Base-by-base conservation (phyloP, 2,329 filamentous ascomycete genomes). In the Phaeomoniella chlamydospora region DNA sequence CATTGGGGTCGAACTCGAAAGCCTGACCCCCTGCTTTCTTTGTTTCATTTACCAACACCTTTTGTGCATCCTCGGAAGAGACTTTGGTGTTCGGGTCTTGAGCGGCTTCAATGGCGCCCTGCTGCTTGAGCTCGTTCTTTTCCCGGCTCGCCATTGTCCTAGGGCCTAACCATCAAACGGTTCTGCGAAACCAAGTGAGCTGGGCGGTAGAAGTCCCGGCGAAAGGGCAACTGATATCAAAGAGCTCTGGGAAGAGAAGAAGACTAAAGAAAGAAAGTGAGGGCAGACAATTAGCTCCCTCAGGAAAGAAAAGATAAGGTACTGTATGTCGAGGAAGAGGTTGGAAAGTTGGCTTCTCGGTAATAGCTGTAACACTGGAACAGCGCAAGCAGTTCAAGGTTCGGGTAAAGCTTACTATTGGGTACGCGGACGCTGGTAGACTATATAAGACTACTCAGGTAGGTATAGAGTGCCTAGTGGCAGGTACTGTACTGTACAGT, bases 1-100 rank as follows among this genome's bases (percentile, higher is more conserved):
- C 87, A 64, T 94, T 63, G 1, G 90, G 85, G 53, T 98, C 72
- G 61, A 96, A 98, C 42, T 77, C 73, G 54, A 82, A 90, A 43
- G 85, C 87, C 18, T 78, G 64, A 15, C 80, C 74, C 30, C 90
- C 90, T 10, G 80, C 83, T 49, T 80, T 79, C 50, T 70, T 74
- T 46, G 83, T 84, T 56, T 93, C 77, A 37, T 82, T 67, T 16
- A 93, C 68, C 34, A 94, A 70, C 48, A 73, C 72, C 46, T 72
- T 68, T 59, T 93, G 72, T 18, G 82, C 82, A 43, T 78, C 75
- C 29, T 80, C 72, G 33, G 83, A 67, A 1, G 74, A 72, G 44
- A 86, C 70, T 31, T 59, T 62, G 53, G 69, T 80, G 47, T 81
- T 60, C 22, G 82, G 76, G 54, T 92, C 71, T 42, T 68, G 69